phyloP scores from a whole-genome alignment of 1,284 basidiomycete species.

The Caloboletus firmus region DNA sequence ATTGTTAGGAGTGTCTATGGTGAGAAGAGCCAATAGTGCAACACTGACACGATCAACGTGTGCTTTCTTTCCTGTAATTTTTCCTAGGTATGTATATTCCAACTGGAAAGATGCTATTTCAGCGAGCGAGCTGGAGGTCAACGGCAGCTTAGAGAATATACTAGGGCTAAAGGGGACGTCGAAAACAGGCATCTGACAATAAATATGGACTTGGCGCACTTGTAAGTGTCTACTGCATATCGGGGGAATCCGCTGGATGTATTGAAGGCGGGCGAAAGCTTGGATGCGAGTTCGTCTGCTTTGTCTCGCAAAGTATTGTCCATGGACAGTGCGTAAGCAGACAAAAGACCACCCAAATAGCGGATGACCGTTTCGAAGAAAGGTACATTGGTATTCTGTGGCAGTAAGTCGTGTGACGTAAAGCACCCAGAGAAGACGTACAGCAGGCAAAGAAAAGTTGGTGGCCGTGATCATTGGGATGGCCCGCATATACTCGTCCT shows the following conservation, averaged over 20 bases:
- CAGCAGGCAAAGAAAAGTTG: constrained; percentile 55
- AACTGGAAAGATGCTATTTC: constrained; percentile 59
- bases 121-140: constrained; percentile 45
- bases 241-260: constrained; percentile 49
- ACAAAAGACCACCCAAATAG: constrained; percentile 82
- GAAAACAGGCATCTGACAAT: not conserved
- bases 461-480: constrained; percentile 66
- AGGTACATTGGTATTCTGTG: constrained; percentile 44
- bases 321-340: constrained; percentile 74
- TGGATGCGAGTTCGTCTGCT: constrained; percentile 54
- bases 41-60: constrained; percentile 47
- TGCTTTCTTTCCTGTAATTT: constrained; percentile 49
- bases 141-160: constrained; percentile 6
- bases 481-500: constrained; percentile 76
- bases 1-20: not conserved
- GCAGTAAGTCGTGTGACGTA: not conserved
- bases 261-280: constrained; percentile 52
- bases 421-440: constrained; percentile 13
- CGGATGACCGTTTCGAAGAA: constrained; percentile 89
- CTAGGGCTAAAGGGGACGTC: constrained; percentile 3
- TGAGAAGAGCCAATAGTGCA: not conserved
- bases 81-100: constrained; percentile 59
- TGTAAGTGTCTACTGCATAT: constrained; percentile 48
- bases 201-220: constrained; percentile 34
- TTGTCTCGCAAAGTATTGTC: constrained; percentile 44